Conservation (phyloP, 1,139 yeast species). For the Suhomyces coccinellae region DNA sequence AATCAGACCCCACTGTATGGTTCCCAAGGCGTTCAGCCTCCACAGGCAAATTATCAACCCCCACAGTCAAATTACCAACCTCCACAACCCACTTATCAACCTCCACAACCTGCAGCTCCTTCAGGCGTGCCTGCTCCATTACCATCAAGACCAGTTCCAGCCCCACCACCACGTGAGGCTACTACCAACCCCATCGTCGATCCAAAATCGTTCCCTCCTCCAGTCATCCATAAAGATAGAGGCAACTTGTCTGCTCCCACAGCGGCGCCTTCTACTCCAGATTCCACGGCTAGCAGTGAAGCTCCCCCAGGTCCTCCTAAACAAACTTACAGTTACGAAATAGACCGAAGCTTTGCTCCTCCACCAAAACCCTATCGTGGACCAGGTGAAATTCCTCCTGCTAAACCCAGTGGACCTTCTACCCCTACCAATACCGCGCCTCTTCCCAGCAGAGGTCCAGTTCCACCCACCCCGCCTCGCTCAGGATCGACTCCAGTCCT, state of each 20-base stretch:
- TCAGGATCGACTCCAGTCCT: background rate
- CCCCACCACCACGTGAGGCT: background rate
- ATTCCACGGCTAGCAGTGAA: too few species aligned
- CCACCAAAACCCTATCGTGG: constrained; percentile 26
- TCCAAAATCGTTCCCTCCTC: constrained; percentile 18
- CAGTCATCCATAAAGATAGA: constrained; percentile 15
- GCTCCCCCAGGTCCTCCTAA: background rate
- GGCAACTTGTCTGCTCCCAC: constrained; percentile 7
- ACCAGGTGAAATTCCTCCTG: constrained; percentile 3
- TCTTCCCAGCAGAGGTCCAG: background rate
- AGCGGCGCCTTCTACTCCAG: background rate
- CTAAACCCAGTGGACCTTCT: constrained; percentile 3
- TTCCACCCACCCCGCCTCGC: background rate
- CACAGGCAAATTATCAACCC: background rate
- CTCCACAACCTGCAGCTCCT: background rate
- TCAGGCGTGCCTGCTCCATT: background rate
- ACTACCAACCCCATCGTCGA: constrained; percentile 12
- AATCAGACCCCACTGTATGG: background rate
- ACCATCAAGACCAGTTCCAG: constrained; percentile 1
- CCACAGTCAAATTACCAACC: background rate
- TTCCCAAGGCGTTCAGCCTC: background rate
- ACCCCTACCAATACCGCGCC: background rate
- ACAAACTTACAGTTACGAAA: constrained; percentile 2
- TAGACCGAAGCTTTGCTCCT: constrained; percentile 31
- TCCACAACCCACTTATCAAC: background rate